Base-by-base conservation (phyloP, 1,284 basidiomycete genomes). In the Caloboletus inedulis region DNA sequence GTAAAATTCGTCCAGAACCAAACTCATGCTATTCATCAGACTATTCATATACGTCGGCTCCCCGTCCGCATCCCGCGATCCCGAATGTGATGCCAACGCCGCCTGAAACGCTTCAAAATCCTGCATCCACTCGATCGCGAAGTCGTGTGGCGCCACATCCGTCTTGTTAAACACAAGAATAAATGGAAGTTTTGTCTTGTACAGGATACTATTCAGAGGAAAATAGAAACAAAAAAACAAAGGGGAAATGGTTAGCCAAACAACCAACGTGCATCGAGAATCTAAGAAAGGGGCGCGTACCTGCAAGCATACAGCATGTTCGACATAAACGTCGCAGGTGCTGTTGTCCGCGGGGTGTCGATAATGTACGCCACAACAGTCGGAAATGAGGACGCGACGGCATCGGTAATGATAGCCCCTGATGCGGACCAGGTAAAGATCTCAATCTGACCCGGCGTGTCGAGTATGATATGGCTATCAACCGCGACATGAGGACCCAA, bases 401-500 rank as follows among this genome's bases (percentile, higher is more conserved):
- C 92, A 67, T 98, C 95, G 18, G 97, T 99, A 63, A 99, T 98
- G 68, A 99, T 99, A 4, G 95, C 88, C 3, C 97, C 97, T 29
- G 94, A 98, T 1, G 97, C 97, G 0, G 94, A 98, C 97, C 97
- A 99, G 41, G 97, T 99, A 67, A 99, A 99, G 65, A 99, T 99
- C 72, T 99, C 97, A 64, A 99, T 99, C 73, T 99, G 97, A 7
- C 97, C 97, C 3, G 97, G 97, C 0, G 97, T 99, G 66, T 99
- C 97, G 31, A 99, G 77, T 40, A 99, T 86, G 52, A 99, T 83
- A 74, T 98, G 88, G 62, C 94, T 96, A 62, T 21, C 48, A 35
- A 48, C 14, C 40, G 30, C 18, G 13, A 23, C 25, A 19, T 49
- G 25, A 58, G 35, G 8, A 16, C 36, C 6, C 29, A 19, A 1